Percentiles rank a stretch among this genome's conserved stretches.
Evolutionary conservation across 2,329 filamentous ascomycete genomes (phyloP).

Genomic region (Trichophaea hybrida): DNA sequence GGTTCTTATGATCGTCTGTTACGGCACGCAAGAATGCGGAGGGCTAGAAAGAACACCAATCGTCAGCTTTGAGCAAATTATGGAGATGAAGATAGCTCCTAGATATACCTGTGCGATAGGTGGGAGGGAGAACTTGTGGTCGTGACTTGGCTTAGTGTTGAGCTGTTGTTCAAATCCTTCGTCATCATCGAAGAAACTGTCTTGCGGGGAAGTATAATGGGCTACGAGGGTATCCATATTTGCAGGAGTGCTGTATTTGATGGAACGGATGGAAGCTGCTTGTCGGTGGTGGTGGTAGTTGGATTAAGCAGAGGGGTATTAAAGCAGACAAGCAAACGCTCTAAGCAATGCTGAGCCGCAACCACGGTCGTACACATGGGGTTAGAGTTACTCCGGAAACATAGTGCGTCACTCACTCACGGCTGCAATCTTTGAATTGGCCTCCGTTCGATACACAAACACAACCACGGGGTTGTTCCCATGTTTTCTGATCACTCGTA

Average conservation of each 20-base stretch:
- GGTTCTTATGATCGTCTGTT: slow-evolving; percentile 94
- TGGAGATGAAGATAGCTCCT: slow-evolving; percentile 9
- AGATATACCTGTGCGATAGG: slow-evolving; percentile 65
- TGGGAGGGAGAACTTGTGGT: slow-evolving; percentile 87
- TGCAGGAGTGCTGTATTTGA: slow-evolving; percentile 18
- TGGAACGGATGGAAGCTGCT: background rate
- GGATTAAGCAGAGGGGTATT: background rate
- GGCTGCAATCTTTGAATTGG: too few species aligned
- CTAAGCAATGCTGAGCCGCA: background rate
- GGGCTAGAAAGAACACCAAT: slow-evolving; percentile 41
- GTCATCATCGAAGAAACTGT: slow-evolving; percentile 51
- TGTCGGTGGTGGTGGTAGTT: background rate
- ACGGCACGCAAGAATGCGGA: slow-evolving; percentile 90
- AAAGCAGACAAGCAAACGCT: background rate
- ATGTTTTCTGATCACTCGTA: too few species aligned
- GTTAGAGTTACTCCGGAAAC: too few species aligned
- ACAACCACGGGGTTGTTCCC: too few species aligned
- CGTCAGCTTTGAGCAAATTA: background rate
- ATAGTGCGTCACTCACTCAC: too few species aligned
- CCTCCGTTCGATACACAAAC: too few species aligned
- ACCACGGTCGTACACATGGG: too few species aligned
- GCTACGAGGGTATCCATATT: slow-evolving; percentile 85
- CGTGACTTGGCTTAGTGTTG: slow-evolving; percentile 59
- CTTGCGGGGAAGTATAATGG: slow-evolving; percentile 68
- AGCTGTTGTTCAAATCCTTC: slow-evolving; percentile 59